Percentiles rank a stretch among this genome's conserved stretches.
These are phyloP conservation scores for Senna siamea DNA, from an alignment of 306 rosid species.

Conservation along the genomic window DNA sequence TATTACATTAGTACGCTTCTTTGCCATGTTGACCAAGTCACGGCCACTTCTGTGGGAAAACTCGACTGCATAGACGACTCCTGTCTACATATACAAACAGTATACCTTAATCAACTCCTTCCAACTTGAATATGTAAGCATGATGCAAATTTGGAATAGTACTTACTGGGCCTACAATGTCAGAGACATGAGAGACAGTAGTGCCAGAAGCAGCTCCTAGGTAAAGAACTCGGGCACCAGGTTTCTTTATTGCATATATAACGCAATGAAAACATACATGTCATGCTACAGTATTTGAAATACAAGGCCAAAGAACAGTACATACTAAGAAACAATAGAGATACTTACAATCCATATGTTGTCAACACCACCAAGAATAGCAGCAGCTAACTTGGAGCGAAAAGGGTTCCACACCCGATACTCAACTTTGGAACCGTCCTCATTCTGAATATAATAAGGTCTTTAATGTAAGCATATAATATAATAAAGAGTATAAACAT, in stretches of 20 bases:
- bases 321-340: background rate
- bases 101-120: background rate
- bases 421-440: constrained; percentile 79
- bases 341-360: constrained; percentile 73
- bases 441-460: constrained; percentile 55
- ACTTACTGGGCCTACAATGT: constrained; percentile 91
- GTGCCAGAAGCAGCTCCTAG: constrained; percentile 98
- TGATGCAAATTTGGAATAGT: too few relatives aligned
- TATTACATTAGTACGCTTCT: constrained; percentile 83
- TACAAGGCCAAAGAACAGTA: background rate
- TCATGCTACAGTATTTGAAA: background rate
- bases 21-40: constrained; percentile 96
- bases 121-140: background rate
- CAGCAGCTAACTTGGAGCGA: constrained; percentile 92
- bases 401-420: constrained; percentile 95
- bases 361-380: constrained; percentile 93
- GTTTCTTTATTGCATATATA: constrained; percentile 54
- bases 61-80: constrained; percentile 93
- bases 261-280: background rate
- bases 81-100: constrained; percentile 49
- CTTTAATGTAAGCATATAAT: background rate
- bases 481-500: background rate
- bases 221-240: constrained; percentile 81
- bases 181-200: constrained; percentile 96
- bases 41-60: constrained; percentile 97